These are phyloP conservation scores for Phytophthora sansomeana DNA, from an alignment of 352 stramenopile species.

Conservation along the genomic window DNA sequence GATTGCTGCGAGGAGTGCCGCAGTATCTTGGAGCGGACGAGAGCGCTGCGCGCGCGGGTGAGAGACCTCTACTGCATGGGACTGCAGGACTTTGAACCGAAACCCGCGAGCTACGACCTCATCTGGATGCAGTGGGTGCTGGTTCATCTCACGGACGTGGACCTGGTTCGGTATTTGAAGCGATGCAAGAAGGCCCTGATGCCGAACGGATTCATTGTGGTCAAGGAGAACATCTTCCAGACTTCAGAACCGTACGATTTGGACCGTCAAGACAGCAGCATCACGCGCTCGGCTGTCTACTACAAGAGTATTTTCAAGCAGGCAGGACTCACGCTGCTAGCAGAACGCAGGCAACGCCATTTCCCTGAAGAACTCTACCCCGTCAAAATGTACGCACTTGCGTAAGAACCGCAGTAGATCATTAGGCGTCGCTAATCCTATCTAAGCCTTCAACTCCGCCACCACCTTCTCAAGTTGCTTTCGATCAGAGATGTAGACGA, in stretches of 20 bases:
- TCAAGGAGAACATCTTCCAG: conserved; percentile 94
- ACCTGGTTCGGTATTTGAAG: conserved; percentile 94
- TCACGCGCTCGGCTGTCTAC: conserved; percentile 91
- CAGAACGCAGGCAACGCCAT: conserved; percentile 85
- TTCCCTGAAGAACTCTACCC: conserved; percentile 96
- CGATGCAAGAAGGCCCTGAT: conserved; percentile 82
- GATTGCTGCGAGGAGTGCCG: conserved; percentile 88
- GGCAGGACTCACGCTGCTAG: conserved; percentile 89
- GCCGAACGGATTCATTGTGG: conserved; percentile 62
- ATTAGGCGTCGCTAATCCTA: neutral
- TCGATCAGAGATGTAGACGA: conserved; percentile 37
- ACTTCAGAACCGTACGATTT: conserved; percentile 86
- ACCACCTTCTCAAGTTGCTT: conserved; percentile 43
- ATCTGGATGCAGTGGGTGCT: conserved; percentile 98
- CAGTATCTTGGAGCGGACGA: conserved; percentile 85
- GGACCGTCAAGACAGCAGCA: conserved; percentile 94
- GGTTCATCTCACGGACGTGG: conserved; percentile 95
- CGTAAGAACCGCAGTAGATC: conserved; percentile 37
- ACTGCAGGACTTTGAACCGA: conserved; percentile 92
- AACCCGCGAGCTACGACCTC: conserved; percentile 88
- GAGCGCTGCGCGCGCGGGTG: conserved; percentile 43
- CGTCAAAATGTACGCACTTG: conserved; percentile 95
- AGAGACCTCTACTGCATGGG: conserved; percentile 91
- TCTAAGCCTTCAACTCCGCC: conserved; percentile 26
- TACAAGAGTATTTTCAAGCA: conserved; percentile 94